Evolutionary conservation across 108 stramenopile genomes (phyloP), one percentile per base, ranked within the genome.

Genomic region (Schizochytrium sp.): DNA sequence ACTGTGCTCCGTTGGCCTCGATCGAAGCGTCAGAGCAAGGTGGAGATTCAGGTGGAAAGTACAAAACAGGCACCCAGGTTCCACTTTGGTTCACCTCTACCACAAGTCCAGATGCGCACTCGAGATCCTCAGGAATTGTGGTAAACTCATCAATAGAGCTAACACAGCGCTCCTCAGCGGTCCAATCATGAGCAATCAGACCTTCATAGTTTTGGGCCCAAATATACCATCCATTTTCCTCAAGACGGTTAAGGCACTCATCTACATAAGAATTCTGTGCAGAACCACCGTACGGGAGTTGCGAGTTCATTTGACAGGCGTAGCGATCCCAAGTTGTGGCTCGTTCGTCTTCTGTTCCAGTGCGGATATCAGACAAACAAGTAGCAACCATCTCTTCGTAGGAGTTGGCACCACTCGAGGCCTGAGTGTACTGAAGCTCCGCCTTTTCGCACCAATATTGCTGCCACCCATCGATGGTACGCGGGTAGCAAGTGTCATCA

Each of bases 381-480:
- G 76, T 83, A 47, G 28, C 53, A 38, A 83, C 40, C 47, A 49
- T 83, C 7, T 69, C 64, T 38, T 5, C 76, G 15, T 83, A 49
- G 3, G 53, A 38, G 1, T 47, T 7, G 47, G 76, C 47, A 40
- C 50, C 76, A 5, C 5, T 7, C 10, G 76, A 19, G 76, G 76
- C 53, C 76, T 83, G 76, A 53, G 76, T 83, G 17, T 55, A 83
- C 17, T 10, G 0, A 53, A 83, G 76, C 50, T 83, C 76, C 38
- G 76, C 76, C 50, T 17, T 83, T 53, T 49, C 47, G 76, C 76
- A 83, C 76, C 76, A 83, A 53, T 83, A 83, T 53, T 83, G 50
- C 50, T 53, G 46, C 50, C 53, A 53, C 50, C 53, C 73, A 5
- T 4, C 28, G 13, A 83, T 53, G 53, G 5, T 83, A 53, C 53